These are phyloP conservation scores for Voacanga thouarsii DNA, from an alignment of 257 asterid species.

Conservation along the genomic window DNA sequence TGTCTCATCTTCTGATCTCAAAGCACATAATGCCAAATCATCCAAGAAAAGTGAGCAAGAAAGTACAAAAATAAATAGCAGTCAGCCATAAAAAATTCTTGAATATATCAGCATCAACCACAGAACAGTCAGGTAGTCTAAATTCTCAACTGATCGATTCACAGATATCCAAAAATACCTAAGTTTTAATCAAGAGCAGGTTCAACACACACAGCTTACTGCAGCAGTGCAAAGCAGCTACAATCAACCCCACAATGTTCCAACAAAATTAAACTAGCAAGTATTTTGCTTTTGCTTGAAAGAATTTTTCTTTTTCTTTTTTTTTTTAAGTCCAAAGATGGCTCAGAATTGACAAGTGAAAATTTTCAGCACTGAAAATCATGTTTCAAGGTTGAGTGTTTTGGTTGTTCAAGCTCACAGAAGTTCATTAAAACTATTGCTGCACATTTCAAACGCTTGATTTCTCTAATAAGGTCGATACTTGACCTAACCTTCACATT, in stretches of 20 bases:
- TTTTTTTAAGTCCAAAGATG: neutral
- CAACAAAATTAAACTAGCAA: no score
- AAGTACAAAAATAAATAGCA: neutral
- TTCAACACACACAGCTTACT: no score
- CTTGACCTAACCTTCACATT: neutral
- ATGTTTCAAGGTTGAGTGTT: neutral
- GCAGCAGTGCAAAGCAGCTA: no score
- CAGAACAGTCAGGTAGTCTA: neutral
- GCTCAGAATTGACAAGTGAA: neutral
- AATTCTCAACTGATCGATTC: neutral
- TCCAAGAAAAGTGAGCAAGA: neutral
- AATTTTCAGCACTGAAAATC: neutral
- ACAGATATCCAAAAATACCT: neutral
- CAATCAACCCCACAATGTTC: no score
- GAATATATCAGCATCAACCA: neutral
- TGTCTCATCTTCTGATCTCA: neutral
- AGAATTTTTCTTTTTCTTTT: no score
- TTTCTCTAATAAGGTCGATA: neutral
- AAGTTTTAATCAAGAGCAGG: neutral
- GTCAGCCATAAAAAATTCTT: neutral
- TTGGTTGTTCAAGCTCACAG: neutral
- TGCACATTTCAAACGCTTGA: neutral
- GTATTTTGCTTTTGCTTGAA: no score
- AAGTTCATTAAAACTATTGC: neutral
- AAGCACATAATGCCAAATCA: neutral